Percentiles rank a stretch among this genome's conserved stretches.
Evolutionary conservation across 495 filamentous ascomycete species (phyloP).

Genomic region (Letharia lupina): DNA sequence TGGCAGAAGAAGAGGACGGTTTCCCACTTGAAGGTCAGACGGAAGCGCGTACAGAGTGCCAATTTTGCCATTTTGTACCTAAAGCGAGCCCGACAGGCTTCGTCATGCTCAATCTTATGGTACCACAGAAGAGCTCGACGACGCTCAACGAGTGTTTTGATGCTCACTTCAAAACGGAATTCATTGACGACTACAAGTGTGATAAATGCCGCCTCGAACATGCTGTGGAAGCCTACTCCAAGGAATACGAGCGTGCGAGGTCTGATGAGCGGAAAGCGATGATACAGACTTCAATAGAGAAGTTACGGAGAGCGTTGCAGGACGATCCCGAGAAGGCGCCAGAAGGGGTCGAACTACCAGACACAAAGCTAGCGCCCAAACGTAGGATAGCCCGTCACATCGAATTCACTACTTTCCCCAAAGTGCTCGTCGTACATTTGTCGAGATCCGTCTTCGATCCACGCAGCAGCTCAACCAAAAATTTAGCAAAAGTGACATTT

Average conservation of each 20-base stretch:
- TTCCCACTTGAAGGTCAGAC: constrained; percentile 82
- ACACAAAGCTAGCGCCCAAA: constrained; percentile 62
- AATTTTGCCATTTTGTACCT: constrained; percentile 80
- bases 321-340: constrained; percentile 71
- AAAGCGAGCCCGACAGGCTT: constrained; percentile 75
- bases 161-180: constrained; percentile 85
- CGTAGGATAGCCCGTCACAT: constrained; percentile 79
- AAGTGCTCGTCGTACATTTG: constrained; percentile 82
- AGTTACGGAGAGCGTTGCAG: constrained; percentile 52
- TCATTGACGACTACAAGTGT: constrained; percentile 94
- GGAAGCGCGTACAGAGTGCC: constrained; percentile 89
- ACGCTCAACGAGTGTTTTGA: constrained; percentile 76
- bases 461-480: constrained; percentile 72
- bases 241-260: constrained; percentile 41
- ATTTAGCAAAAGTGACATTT: constrained; percentile 86
- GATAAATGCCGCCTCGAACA: constrained; percentile 84
- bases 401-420: constrained; percentile 77
- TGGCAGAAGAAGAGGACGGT: constrained; percentile 50
- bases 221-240: constrained; percentile 46
- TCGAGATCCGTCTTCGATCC: constrained; percentile 82
- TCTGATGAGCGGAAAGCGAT: constrained; percentile 40
- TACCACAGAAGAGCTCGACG: constrained; percentile 66
- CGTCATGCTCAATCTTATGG: constrained; percentile 84
- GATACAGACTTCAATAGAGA: constrained; percentile 48
- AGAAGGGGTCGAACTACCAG: constrained; percentile 64